Conservation (phyloP, 768 basidiomycete species). For the Coprinopsis marcescibilis region DNA sequence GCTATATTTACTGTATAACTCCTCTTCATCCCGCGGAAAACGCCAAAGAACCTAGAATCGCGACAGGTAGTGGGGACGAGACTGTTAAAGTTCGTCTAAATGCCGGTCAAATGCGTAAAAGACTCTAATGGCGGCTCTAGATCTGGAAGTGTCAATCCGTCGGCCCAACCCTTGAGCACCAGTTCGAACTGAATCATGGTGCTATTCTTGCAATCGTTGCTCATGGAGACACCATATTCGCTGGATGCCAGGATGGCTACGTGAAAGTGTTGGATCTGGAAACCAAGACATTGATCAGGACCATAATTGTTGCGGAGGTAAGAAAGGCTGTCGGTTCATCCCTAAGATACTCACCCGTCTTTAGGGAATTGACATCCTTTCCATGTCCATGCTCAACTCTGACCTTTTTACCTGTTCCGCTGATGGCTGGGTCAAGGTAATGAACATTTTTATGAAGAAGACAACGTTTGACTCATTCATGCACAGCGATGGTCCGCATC, state of each 20-base stretch:
- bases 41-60: slow-evolving; percentile 39
- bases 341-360: neutral
- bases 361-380: slow-evolving; percentile 75
- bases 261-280: slow-evolving; percentile 90
- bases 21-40: slow-evolving; percentile 23
- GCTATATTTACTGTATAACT: slow-evolving; percentile 85
- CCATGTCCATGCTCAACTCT: slow-evolving; percentile 64
- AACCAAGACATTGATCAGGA: slow-evolving; percentile 80
- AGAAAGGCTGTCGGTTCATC: slow-evolving; percentile 6
- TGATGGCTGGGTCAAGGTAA: slow-evolving; percentile 70
- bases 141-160: slow-evolving; percentile 55
- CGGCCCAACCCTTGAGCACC: slow-evolving; percentile 30
- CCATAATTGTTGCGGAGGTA: slow-evolving; percentile 82
- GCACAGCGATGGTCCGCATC: slow-evolving; percentile 72
- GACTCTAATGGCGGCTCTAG: slow-evolving; percentile 27
- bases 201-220: slow-evolving; percentile 79
- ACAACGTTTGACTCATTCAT: neutral
- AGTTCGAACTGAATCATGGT: slow-evolving; percentile 68
- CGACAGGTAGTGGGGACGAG: slow-evolving; percentile 90
- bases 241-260: slow-evolving; percentile 91
- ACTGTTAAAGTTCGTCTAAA: slow-evolving; percentile 61
- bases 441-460: slow-evolving; percentile 7
- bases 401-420: slow-evolving; percentile 64
- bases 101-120: neutral
- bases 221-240: slow-evolving; percentile 77